A percentile compares a stretch with the other conserved stretches of the same genome.
phyloP scores from a whole-genome alignment of 345 rosid genomes.

The Populus pruinosa region DNA sequence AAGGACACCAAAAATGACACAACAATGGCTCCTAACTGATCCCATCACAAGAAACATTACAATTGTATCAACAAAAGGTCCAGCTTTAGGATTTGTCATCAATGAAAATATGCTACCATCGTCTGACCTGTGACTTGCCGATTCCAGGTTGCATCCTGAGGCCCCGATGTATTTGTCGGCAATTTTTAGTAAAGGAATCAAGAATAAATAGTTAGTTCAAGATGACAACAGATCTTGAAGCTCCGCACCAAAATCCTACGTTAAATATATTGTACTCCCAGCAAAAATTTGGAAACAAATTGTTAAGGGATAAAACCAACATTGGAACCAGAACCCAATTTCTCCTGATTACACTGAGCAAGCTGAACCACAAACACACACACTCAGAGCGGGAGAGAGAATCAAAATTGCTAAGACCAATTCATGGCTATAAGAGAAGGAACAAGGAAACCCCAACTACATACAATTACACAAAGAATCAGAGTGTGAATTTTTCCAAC shows the following conservation, averaged over 20 bases:
- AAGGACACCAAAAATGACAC: neutral
- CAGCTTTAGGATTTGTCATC: neutral
- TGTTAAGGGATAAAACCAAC: neutral
- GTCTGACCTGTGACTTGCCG: neutral
- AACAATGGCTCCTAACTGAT: neutral
- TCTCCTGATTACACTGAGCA: neutral
- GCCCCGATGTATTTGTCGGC: neutral
- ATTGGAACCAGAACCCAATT: neutral
- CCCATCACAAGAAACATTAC: neutral
- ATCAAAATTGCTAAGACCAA: neutral
- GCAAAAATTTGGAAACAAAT: neutral
- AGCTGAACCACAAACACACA: neutral
- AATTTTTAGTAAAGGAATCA: neutral
- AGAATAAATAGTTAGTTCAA: neutral
- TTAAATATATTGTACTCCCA: neutral
- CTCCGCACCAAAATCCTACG: neutral
- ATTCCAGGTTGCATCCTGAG: neutral
- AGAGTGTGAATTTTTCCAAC: slow-evolving; percentile 2
- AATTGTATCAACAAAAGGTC: neutral
- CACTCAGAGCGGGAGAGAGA: neutral
- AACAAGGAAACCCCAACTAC: slow-evolving; percentile 20
- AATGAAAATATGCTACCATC: neutral
- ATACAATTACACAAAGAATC: slow-evolving; percentile 21
- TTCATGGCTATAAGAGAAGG: neutral
- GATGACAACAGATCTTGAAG: neutral